Conservation (phyloP, 2,329 filamentous ascomycete genomes). For the Alternaria triticina region DNA sequence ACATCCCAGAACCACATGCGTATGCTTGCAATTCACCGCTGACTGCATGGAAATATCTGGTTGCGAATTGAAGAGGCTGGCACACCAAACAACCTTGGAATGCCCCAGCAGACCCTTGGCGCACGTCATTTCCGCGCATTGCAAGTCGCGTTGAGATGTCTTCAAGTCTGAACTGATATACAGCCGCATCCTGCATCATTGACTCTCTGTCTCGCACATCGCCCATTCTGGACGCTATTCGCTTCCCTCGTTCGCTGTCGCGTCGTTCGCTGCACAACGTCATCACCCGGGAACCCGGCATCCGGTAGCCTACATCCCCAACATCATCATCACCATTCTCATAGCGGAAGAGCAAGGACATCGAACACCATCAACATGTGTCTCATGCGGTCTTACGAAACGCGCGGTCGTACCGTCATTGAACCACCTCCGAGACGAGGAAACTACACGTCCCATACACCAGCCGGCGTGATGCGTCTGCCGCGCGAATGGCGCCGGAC, state of each 20-base stretch:
- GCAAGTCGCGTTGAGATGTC: background rate
- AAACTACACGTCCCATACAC: constrained; percentile 42
- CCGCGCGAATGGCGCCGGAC: constrained; percentile 41
- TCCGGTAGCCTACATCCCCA: background rate
- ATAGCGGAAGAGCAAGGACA: background rate
- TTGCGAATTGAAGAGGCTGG: constrained; percentile 2
- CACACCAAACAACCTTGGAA: constrained; percentile 16
- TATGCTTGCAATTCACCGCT: background rate
- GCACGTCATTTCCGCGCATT: constrained; percentile 12
- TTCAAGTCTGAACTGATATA: background rate
- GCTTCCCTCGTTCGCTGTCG: background rate
- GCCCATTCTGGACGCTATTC: background rate
- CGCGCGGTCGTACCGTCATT: constrained; percentile 32
- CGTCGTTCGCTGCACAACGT: constrained; percentile 2
- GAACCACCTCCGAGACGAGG: constrained; percentile 41
- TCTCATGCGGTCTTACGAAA: constrained; percentile 40
- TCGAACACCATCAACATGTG: constrained; percentile 33
- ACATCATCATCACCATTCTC: background rate
- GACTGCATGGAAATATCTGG: background rate
- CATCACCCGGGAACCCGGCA: constrained; percentile 1
- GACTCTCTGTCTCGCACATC: background rate
- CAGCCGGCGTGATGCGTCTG: constrained; percentile 41
- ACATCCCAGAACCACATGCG: background rate
- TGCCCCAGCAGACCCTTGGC: constrained; percentile 9
- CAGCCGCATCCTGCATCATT: background rate